Base-by-base conservation (phyloP, 306 rosid species). In the Sesbania bispinosa region DNA sequence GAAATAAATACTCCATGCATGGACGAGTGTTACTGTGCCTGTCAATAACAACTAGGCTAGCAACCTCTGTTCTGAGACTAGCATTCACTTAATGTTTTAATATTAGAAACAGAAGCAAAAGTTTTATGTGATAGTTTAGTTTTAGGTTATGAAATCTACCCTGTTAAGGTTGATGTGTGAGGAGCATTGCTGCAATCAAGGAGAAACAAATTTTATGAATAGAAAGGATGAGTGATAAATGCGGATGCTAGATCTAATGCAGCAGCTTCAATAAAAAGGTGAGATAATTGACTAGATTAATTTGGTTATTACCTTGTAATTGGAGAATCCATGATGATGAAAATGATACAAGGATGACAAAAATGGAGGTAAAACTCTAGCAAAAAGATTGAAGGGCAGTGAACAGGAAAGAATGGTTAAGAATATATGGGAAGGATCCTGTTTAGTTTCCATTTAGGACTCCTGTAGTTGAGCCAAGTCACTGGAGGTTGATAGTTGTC, bases 381-480 rank as follows among this genome's bases (percentile, higher is more conserved):
- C 7, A 4, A 18, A 57, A 26, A 41, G n/a, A 6, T 48, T 58
- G 27, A 19, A 27, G 15, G 38, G 21, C 2, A 1, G 9, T 45
- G 24, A 51, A 10, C 3, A 41, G 21, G 30, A 66, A 30, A 66
- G 14, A 36, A 23, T 38, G 6, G 15, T 15, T 46, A 46, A 38
- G 20, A 59, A 50, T 16, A 7, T 21, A 5, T 24, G 8, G 1
- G 10, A 18, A 5, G 13, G 55, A 16, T 61, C 57, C 16, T 45
- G 7, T 26, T 57, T 47, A 45, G 39, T 71, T 80, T 80, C 52
- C 60, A 19, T 62, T 11, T 15, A 59, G 45, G 19, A 41, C 7
- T 50, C 35, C 3, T 45, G 5, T 20, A 62, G 7, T 33, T 64
- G 15, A 58, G 27, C 43, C 43, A 13, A 32, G 43, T 45, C 36